Evolutionary conservation across 1,284 basidiomycete species (phyloP), one percentile per base, ranked within the genome.

Genomic region (Trichosporon faecale): DNA sequence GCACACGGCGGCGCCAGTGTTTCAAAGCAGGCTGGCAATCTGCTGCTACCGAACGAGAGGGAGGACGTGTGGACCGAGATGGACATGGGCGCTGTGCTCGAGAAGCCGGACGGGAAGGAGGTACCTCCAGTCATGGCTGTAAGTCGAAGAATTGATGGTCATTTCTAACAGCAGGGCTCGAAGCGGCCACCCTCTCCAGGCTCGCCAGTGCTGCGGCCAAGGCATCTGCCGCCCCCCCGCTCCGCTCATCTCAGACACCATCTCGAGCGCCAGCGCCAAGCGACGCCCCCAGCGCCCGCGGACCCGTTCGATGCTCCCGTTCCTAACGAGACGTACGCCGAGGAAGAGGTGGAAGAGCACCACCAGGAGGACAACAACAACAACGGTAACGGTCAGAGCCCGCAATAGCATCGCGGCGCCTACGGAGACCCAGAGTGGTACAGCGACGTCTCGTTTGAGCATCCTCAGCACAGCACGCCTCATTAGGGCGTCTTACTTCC

Each of bases 61-160:
- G 64, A 14, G 66, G 68, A 68, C 57, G 64, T 52, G 68, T 82
- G 81, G 81, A 70, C 69, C 7, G 81, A 82, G 70, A 70, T 77
- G 55, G 77, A 76, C 21, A 66, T 81, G 40, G 72, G 66, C 5
- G 75, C 73, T 5, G 66, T 80, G 21, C 66, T 79, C 6, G 79
- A 80, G 72, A 52, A n/a, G n/a, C 70, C 76, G 21, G 71, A 68
- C 57, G 76, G 73, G 23, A 74, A 76, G 63, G 81, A 82, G 71
- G 76, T 82, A 12, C 81, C 81, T 0, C 81, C 81, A 21, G 81
- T 80, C 9, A 82, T 82, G 81, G 81, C 81, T 33, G 81, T 81
- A 70, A 75, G 80, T 81, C 12, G 14, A 25, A 7, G 29, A 18
- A n/a, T n/a, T n/a, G n/a, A n/a, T n/a, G n/a, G n/a, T n/a, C n/a